Evolutionary conservation across 2,329 filamentous ascomycete genomes (phyloP).

Genomic region (Malbranchea zuffiana): DNA sequence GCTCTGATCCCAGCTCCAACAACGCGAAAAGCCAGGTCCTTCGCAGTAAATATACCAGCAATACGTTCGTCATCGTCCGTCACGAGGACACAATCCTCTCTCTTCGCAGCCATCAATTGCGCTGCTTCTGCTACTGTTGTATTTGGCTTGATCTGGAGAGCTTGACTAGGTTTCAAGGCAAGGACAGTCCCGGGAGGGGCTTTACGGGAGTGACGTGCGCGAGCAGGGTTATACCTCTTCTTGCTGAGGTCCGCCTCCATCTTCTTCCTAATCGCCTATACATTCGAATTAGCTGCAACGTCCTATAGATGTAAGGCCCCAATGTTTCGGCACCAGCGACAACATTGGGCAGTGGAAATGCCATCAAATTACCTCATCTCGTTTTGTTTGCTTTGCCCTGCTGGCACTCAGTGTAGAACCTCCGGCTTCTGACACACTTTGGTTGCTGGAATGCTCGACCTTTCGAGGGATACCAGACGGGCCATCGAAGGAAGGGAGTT

Average conservation of each 20-base stretch:
- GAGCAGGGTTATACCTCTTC: conserved; percentile 71
- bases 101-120: conserved; percentile 96
- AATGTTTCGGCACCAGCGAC: not conserved
- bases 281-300: conserved; percentile 16
- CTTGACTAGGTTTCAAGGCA: conserved; percentile 85
- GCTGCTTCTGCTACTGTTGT: conserved; percentile 93
- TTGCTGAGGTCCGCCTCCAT: conserved; percentile 97
- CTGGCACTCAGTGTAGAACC: conserved; percentile 75
- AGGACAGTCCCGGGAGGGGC: conserved; percentile 93
- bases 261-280: conserved; percentile 86
- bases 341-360: not conserved
- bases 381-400: conserved; percentile 89
- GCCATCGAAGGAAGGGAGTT: conserved; percentile 45
- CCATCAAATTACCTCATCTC: conserved; percentile 71
- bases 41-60: conserved; percentile 96
- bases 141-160: conserved; percentile 90
- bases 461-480: conserved; percentile 53
- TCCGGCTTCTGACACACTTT: conserved; percentile 42
- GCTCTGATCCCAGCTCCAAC: conserved; percentile 86
- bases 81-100: conserved; percentile 94
- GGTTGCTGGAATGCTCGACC: conserved; percentile 37
- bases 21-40: conserved; percentile 94
- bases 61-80: conserved; percentile 97
- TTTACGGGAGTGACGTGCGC: conserved; percentile 78
- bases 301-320: conserved; percentile 7